Evolutionary conservation across 768 basidiomycete genomes (phyloP).

Genomic region (Megacollybia marginata): DNA sequence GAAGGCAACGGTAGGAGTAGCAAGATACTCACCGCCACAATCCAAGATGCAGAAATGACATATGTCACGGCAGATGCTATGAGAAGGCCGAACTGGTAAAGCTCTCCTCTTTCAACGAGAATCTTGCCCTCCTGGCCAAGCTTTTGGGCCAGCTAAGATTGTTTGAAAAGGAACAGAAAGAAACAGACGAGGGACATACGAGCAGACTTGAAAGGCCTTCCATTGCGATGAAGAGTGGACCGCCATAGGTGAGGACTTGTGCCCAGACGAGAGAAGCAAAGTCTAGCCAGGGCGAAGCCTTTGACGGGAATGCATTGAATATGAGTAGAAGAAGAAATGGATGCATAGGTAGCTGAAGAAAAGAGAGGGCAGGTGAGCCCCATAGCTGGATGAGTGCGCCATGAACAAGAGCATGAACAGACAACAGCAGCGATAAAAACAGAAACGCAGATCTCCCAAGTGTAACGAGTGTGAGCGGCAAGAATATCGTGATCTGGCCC

Average conservation of each 20-base stretch:
- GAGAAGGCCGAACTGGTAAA: conserved; percentile 69
- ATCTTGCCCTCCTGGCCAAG: conserved; percentile 72
- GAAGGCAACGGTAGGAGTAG: background rate
- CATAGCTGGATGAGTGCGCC: conserved; percentile 69
- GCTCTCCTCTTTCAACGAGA: conserved; percentile 61
- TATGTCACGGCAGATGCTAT: conserved; percentile 74
- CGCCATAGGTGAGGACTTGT: conserved; percentile 56
- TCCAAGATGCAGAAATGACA: conserved; percentile 82
- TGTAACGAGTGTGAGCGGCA: too few relatives aligned
- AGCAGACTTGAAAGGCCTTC: conserved; percentile 82
- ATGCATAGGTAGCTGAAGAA: conserved; percentile 82
- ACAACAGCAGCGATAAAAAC: conserved; percentile 70
- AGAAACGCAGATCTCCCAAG: conserved; percentile 59
- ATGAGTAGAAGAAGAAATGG: conserved; percentile 80
- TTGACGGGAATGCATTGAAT: conserved; percentile 76
- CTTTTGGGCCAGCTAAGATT: conserved; percentile 44
- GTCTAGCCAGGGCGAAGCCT: conserved; percentile 49
- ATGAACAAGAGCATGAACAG: conserved; percentile 73
- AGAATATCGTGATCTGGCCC: too few relatives aligned
- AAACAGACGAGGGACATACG: conserved; percentile 23
- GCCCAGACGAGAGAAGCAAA: conserved; percentile 68
- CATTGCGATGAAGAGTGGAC: conserved; percentile 73
- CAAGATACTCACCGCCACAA: conserved; percentile 55
- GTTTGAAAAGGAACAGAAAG: too few relatives aligned
- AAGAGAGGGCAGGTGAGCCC: conserved; percentile 63